Evolutionary conservation across 2,329 filamentous ascomycete species (phyloP), one percentile per base, ranked within the genome.

Genomic region (Aspergillus pseudoglaucus): DNA sequence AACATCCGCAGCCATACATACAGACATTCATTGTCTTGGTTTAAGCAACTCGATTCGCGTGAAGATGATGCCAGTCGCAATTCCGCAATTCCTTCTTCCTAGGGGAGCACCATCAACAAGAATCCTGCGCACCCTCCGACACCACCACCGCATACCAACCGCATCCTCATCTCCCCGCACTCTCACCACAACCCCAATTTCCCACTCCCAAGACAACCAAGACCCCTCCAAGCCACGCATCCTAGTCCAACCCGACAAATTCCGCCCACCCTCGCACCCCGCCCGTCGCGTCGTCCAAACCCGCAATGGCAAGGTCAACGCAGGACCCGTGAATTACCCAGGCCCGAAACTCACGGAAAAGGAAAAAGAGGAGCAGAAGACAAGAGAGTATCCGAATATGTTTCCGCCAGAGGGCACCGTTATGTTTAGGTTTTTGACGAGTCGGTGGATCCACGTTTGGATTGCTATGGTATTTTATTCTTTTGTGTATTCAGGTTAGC

Each of bases 241-340:
- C 4, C 83, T 98, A 55, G 88, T 88, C 59, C 89, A 96, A 69
- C 91, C 91, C 20, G 80, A 87, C 61, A 87, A 85, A 66, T 97
- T 95, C 77, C 88, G 88, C 42, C 91, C 93, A 2, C 93, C 93
- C 0, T 97, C 91, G 0, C 93, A 97, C 67, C 85, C 87, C 10
- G 75, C 86, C 18, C 78, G 86, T 6, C 78, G 89, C 27, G 75
- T 79, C 4, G 77, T 79, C 47, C 76, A 78, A 55, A 69, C 70
- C 27, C 62, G 59, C 47, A 60, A 63, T 49, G 47, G 58, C 35
- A 45, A 57, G 43, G 42, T 58, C 46, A 39, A 47, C 48, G 2
- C 53, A 22, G 59, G 68, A 45, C 83, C 84, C 25, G 77, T 78
- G 59, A 82, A 85, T 67, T 95, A 94, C 64, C 70, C 73, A 1